Conservation (phyloP, 176 grass and related monocot species). For the Avena insularis region DNA sequence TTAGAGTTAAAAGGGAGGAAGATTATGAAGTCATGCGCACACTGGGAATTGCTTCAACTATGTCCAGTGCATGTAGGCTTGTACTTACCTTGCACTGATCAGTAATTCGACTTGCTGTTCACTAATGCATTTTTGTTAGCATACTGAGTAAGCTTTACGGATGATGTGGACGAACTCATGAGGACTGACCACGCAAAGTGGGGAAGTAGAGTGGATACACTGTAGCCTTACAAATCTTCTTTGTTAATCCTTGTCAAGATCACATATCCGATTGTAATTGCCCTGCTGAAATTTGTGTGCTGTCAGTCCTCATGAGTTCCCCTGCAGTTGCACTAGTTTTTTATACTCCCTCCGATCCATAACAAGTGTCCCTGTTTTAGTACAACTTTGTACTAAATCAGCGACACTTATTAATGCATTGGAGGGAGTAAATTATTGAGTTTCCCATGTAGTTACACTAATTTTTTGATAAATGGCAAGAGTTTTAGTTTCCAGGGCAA, state of each 20-base stretch:
- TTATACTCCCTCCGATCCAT: no score
- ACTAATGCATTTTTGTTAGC: neutral
- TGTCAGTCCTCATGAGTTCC: neutral
- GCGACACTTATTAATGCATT: no score
- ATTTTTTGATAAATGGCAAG: neutral
- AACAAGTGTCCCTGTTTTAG: no score
- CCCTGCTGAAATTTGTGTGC: neutral
- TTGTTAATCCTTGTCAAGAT: neutral
- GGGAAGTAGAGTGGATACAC: neutral
- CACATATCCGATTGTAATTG: neutral
- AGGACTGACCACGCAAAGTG: neutral
- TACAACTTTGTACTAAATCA: no score
- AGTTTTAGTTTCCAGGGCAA: neutral
- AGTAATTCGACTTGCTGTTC: neutral
- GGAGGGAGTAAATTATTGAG: neutral
- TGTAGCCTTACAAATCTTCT: neutral
- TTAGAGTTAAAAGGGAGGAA: neutral
- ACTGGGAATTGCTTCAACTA: slow-evolving; percentile 4
- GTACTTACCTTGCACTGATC: neutral
- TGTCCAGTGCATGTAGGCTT: neutral
- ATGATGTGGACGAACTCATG: neutral
- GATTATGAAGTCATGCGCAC: neutral
- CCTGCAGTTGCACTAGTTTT: neutral
- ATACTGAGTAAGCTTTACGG: neutral
- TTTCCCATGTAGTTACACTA: neutral